phyloP scores from a whole-genome alignment of 2,329 filamentous ascomycete species.

The Ophiostoma montium region DNA sequence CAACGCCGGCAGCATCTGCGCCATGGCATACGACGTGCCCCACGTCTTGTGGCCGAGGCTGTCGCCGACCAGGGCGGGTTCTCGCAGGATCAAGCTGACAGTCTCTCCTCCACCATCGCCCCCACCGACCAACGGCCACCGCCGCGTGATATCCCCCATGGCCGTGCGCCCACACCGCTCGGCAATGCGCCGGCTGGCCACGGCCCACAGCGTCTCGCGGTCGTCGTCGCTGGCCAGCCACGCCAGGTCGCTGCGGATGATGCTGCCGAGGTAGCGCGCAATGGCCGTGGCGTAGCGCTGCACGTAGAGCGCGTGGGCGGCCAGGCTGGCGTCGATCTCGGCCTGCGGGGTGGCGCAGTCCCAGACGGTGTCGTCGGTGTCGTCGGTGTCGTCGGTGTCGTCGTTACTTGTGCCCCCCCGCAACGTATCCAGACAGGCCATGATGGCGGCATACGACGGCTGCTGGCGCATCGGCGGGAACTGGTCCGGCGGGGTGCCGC shows the following conservation, averaged over 20 bases:
- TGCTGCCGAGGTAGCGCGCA: slow-evolving; percentile 51
- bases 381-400: background rate
- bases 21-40: slow-evolving; percentile 79
- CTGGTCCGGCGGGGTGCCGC: slow-evolving; percentile 29
- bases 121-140: too few species aligned
- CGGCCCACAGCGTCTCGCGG: slow-evolving; percentile 59
- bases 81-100: slow-evolving; percentile 59
- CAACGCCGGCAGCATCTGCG: slow-evolving; percentile 45
- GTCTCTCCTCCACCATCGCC: background rate
- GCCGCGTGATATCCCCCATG: slow-evolving; percentile 42
- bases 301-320: slow-evolving; percentile 28
- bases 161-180: slow-evolving; percentile 66
- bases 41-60: slow-evolving; percentile 89
- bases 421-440: slow-evolving; percentile 52
- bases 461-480: slow-evolving; percentile 73
- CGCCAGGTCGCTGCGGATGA: slow-evolving; percentile 50
- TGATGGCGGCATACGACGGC: slow-evolving; percentile 50
- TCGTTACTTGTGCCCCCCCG: slow-evolving; percentile 46
- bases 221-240: slow-evolving; percentile 57
- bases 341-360: slow-evolving; percentile 30
- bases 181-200: slow-evolving; percentile 64
- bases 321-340: slow-evolving; percentile 28
- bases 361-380: slow-evolving; percentile 38
- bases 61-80: slow-evolving; percentile 79
- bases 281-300: slow-evolving; percentile 28